These are phyloP conservation scores for Lachnellula subtilissima DNA, from an alignment of 2,329 filamentous ascomycete species.

Conservation along the genomic window DNA sequence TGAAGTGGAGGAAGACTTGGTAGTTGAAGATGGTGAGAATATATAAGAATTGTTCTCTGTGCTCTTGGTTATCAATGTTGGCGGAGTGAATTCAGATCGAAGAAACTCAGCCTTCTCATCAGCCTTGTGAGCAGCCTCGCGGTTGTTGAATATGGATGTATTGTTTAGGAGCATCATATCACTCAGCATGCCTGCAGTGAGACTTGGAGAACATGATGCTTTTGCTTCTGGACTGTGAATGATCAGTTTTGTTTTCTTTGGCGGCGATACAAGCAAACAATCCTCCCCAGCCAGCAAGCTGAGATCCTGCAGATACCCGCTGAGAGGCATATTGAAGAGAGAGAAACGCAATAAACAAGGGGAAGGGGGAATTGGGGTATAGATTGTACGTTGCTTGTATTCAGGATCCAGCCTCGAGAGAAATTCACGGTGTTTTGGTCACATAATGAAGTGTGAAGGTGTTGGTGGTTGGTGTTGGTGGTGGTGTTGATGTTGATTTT, in stretches of 20 bases:
- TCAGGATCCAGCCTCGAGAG: neutral
- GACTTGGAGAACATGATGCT: conserved; percentile 1
- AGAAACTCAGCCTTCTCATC: neutral
- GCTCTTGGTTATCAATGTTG: neutral
- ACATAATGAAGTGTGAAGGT: neutral
- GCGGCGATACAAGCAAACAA: conserved; percentile 17
- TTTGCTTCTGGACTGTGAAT: conserved; percentile 1
- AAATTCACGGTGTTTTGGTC: neutral
- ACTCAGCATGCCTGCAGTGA: neutral
- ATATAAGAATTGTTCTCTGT: neutral
- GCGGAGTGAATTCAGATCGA: neutral
- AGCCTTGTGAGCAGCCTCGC: neutral
- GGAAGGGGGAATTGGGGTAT: neutral
- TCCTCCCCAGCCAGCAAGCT: conserved; percentile 12
- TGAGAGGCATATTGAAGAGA: neutral
- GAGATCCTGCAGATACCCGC: conserved; percentile 15
- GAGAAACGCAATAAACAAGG: neutral
- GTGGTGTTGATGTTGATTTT: neutral
- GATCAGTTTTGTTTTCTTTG: conserved; percentile 10
- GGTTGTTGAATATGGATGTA: neutral
- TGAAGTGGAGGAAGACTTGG: neutral
- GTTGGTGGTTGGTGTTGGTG: neutral
- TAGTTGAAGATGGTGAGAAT: neutral
- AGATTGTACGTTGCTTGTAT: neutral
- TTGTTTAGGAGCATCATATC: conserved; percentile 7